These are phyloP conservation scores for Medicago lupulina DNA, from an alignment of 306 rosid species.

Conservation along the genomic window DNA sequence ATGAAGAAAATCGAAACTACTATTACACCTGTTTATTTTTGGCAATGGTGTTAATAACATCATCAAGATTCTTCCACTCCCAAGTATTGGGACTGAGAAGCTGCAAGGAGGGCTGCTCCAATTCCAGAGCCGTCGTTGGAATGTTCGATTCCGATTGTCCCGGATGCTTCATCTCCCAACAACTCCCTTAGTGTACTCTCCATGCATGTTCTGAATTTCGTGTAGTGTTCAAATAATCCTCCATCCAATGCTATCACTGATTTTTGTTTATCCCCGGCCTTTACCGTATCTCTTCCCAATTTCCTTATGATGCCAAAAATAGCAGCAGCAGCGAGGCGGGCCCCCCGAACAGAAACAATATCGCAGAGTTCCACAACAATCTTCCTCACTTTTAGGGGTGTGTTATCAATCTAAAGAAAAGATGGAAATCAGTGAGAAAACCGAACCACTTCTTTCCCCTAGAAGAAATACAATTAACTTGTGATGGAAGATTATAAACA, in stretches of 20 bases:
- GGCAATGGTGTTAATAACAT: slow-evolving; percentile 30
- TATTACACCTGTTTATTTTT: slow-evolving; percentile 45
- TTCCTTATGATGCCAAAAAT: slow-evolving; percentile 83
- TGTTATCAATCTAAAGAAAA: slow-evolving; percentile 65
- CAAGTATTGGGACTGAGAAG: slow-evolving; percentile 86
- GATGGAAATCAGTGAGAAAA: slow-evolving; percentile 14
- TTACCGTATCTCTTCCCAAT: slow-evolving; percentile 77
- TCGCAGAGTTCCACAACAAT: slow-evolving; percentile 65
- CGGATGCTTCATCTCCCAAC: slow-evolving; percentile 75
- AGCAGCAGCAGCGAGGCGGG: slow-evolving; percentile 89
- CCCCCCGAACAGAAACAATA: slow-evolving; percentile 85
- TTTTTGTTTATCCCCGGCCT: slow-evolving; percentile 71
- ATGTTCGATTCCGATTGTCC: slow-evolving; percentile 62
- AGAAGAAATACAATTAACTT: slow-evolving; percentile 17
- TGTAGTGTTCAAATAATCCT: slow-evolving; percentile 87
- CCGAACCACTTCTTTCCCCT: neutral
- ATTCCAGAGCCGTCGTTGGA: slow-evolving; percentile 93
- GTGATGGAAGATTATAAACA: slow-evolving; percentile 8
- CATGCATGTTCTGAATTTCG: slow-evolving; percentile 72
- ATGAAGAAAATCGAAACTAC: slow-evolving; percentile 45
- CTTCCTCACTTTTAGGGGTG: slow-evolving; percentile 78
- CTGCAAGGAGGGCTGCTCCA: slow-evolving; percentile 96
- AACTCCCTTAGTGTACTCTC: slow-evolving; percentile 81
- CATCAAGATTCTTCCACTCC: slow-evolving; percentile 64
- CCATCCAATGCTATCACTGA: slow-evolving; percentile 91